A percentile compares a stretch with the other conserved stretches of the same genome.
Conservation (phyloP, 2,329 filamentous ascomycete genomes). For the Cadophora luteo-olivacea region DNA sequence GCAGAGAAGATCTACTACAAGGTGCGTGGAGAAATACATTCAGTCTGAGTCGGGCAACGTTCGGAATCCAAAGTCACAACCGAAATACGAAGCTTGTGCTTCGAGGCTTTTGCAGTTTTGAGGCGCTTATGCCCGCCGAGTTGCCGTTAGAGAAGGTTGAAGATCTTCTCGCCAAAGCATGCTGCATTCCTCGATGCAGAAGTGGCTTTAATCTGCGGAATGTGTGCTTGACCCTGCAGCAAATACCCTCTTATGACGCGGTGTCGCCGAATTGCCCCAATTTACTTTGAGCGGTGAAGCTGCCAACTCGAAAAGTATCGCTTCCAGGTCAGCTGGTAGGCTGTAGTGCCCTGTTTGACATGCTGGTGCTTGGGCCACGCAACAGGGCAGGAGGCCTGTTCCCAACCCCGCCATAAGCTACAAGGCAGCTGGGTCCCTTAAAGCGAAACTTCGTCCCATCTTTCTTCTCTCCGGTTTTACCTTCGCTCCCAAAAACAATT, state of each 20-base stretch:
- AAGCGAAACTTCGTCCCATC: constrained; percentile 30
- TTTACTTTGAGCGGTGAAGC: constrained; percentile 36
- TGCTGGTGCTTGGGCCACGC: constrained; percentile 35
- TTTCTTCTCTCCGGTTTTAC: constrained; percentile 14
- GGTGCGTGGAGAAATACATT: constrained; percentile 59
- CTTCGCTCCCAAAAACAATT: constrained; percentile 5
- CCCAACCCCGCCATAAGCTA: constrained; percentile 38
- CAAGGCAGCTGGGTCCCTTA: constrained; percentile 23
- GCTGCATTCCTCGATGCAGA: constrained; percentile 1
- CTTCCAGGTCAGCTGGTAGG: constrained; percentile 31
- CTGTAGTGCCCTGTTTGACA: constrained; percentile 32
- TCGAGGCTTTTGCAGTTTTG: background rate
- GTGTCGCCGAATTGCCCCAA: constrained; percentile 24
- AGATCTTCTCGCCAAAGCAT: constrained; percentile 14
- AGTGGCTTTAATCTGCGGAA: constrained; percentile 19
- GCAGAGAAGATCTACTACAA: constrained; percentile 89
- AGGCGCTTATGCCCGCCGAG: constrained; percentile 13
- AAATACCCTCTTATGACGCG: constrained; percentile 33
- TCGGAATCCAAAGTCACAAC: background rate
- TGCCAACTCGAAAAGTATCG: constrained; percentile 29
- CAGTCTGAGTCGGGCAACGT: background rate
- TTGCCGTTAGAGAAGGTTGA: constrained; percentile 10
- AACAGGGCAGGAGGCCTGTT: constrained; percentile 36
- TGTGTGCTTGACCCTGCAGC: constrained; percentile 24
- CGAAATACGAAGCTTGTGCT: background rate